Evolutionary conservation across 1,284 basidiomycete species (phyloP), one percentile per base, ranked within the genome.

Genomic region (Malassezia restricta): DNA sequence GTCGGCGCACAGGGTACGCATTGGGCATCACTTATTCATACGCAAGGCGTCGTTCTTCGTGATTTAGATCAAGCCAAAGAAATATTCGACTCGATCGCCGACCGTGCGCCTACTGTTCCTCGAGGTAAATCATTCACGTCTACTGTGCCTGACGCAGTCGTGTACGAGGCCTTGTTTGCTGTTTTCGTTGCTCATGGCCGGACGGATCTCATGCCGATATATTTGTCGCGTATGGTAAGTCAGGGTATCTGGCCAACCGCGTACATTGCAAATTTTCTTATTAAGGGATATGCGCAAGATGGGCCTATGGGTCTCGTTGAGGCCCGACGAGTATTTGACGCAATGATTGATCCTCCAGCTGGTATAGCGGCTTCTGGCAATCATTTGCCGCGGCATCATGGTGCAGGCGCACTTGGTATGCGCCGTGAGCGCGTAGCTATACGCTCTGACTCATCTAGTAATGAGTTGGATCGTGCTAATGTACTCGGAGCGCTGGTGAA

Each of bases 231-330:
- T 54, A 82, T 98, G 77, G 74, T 75, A 37, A 66, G 75, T 0
- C 78, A 79, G 2, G 81, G 82, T 30, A 80, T 91, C 7, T 84
- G 85, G 63, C 84, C 89, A 79, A 98, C 92, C 0, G 92, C 94
- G 0, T 99, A 98, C 74, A 86, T 96, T 58, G 86, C 85, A 40
- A 98, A 98, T 75, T 78, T 87, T 57, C 76, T 95, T 63, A 96
- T 98, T 77, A 84, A 84, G 70, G 71, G 73, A 11, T 61, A 53
- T 46, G 63, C 72, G 45, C 87, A 86, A 1, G 86, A 90, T 68
- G 83, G 90, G 0, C 79, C 79, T 6, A 83, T 84, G 5, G 78
- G 68, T 4, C 51, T 72, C 27, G 43, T 61, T 37, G 65, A 66
- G 43, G 70, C 70, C 11, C 58, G 70, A 11, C 60, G 57, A 7